Percentiles rank a stretch among this genome's conserved stretches.
Evolutionary conservation across 2,329 filamentous ascomycete species (phyloP).

Genomic region (Pestalotiopsis sp.): DNA sequence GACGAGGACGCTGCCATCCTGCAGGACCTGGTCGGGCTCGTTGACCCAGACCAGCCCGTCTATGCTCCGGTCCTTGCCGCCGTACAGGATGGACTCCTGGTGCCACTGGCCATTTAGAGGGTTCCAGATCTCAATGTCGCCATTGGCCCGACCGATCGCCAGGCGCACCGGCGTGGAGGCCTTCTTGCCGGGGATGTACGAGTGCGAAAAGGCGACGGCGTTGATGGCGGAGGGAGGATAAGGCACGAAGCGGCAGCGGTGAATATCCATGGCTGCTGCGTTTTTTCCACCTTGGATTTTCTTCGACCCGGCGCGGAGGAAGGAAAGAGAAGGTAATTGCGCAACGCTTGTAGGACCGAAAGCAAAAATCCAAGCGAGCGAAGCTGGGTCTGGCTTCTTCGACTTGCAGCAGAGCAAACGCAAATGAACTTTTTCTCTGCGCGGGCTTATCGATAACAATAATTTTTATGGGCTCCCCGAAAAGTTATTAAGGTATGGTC

Average conservation of each 20-base stretch:
- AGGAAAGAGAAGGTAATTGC: background rate
- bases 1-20: constrained; percentile 61
- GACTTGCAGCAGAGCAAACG: background rate
- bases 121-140: constrained; percentile 98
- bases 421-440: background rate
- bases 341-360: background rate
- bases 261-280: constrained; percentile 76
- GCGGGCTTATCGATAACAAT: background rate
- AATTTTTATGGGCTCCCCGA: background rate
- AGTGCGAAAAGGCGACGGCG: constrained; percentile 89
- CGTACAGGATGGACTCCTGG: constrained; percentile 84
- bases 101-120: constrained; percentile 81
- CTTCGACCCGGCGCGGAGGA: background rate
- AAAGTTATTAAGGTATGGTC: constrained; percentile 11
- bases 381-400: background rate
- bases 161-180: constrained; percentile 69
- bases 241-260: constrained; percentile 94
- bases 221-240: constrained; percentile 93
- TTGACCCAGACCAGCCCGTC: constrained; percentile 92
- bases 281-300: background rate
- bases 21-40: constrained; percentile 73
- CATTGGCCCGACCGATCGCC: constrained; percentile 89
- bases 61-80: constrained; percentile 82
- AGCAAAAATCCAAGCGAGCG: background rate
- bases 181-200: constrained; percentile 50